Evolutionary conservation across 1,284 basidiomycete species (phyloP), one percentile per base, ranked within the genome.

Genomic region (Thecaphora thlaspeos): DNA sequence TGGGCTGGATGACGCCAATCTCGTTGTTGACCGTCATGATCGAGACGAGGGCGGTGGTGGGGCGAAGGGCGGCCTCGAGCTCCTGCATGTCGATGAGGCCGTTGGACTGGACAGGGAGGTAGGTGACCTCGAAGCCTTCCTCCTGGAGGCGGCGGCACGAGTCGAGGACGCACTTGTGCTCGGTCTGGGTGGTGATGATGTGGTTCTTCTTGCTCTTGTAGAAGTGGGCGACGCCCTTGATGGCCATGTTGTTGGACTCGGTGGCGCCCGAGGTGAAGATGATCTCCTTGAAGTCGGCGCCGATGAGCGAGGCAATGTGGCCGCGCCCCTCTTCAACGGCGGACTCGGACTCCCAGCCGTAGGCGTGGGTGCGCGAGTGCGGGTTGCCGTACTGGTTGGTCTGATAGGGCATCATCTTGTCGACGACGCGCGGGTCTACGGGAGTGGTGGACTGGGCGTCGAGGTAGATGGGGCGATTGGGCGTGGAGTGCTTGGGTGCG

Each of bases 11-110:
- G 59, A 97, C 93, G 43, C 95, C 95, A 8, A 93, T 98, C 82
- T 99, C 95, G 81, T 99, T 99, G 82, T 99, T 99, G 61, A 99
- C 94, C 3, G 90, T 86, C 95, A 99, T 99, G 78, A 99, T 88
- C 11, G 93, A 95, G 38, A 96, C 87, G 10, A 96, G 80, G 7
- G 87, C 87, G 1, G 93, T 85, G 19, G 77, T 89, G 70, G 91
- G 90, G 43, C 90, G 86, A 48, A 96, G 89, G 26, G 91, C 87
- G 2, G 82, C 83, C 74, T 90, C 88, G 36, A 96, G 84, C 21
- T 85, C 84, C 40, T 86, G 81, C 40, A 96, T 80, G 44, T 86
- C 84, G 63, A 99, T 81, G 41, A 96, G 78, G 30, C 95, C 95
- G 76, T 94, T 91, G 21, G 82, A 79, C 75, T 90, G 85, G 15